phyloP scores from a whole-genome alignment of 257 asterid genomes.

The Capsicum chinense region DNA sequence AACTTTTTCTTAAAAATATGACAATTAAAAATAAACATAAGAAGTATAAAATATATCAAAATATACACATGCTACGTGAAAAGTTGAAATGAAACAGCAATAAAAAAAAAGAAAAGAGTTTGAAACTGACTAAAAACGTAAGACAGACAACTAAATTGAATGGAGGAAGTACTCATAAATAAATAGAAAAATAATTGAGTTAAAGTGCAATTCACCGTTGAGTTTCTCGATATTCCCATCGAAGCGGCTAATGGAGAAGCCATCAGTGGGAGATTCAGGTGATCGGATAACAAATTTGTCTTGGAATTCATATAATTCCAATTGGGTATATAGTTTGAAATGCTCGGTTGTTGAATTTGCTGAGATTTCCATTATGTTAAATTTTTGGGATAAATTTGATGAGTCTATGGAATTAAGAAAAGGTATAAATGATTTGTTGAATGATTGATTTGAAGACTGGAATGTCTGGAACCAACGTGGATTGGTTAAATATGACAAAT shows the following conservation, averaged over 20 bases:
- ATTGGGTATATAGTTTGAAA: slow-evolving; percentile 77
- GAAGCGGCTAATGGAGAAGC: slow-evolving; percentile 71
- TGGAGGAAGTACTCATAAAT: too few species aligned
- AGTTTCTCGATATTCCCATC: slow-evolving; percentile 70
- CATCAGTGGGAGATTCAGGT: slow-evolving; percentile 68
- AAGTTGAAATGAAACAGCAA: too few species aligned
- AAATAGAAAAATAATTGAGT: too few species aligned
- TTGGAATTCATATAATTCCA: slow-evolving; percentile 68
- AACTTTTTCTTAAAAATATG: too few species aligned
- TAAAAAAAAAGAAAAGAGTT: too few species aligned
- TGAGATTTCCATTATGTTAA: slow-evolving; percentile 52
- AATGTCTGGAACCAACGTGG: slow-evolving; percentile 14
- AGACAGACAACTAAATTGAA: too few species aligned
- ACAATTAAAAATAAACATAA: too few species aligned
- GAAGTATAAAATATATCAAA: too few species aligned
- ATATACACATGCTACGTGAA: too few species aligned
- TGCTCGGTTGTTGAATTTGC: slow-evolving; percentile 34
- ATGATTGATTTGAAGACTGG: background rate
- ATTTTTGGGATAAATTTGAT: background rate
- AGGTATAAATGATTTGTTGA: background rate
- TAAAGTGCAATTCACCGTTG: slow-evolving; percentile 41
- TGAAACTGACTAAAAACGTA: too few species aligned
- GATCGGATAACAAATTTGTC: slow-evolving; percentile 69
- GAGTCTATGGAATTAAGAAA: background rate
- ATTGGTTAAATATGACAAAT: too few species aligned